phyloP scores from a whole-genome alignment of 495 filamentous ascomycete species.

The Podospora didyma region DNA sequence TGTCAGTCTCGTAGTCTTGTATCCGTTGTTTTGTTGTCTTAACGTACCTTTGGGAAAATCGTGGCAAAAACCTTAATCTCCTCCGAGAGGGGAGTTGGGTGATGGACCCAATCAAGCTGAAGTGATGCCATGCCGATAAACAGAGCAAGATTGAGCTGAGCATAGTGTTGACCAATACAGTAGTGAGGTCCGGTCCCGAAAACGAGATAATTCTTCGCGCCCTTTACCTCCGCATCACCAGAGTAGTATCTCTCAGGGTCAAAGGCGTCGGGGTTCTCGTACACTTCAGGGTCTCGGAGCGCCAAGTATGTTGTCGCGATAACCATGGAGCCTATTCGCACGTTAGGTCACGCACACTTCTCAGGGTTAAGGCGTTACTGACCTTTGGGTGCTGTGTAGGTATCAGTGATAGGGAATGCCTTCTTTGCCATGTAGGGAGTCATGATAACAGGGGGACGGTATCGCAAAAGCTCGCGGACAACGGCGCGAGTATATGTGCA shows the following conservation, averaged over 20 bases:
- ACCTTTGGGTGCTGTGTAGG: conserved; percentile 85
- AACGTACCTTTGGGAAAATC: conserved; percentile 88
- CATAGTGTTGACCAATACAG: conserved; percentile 92
- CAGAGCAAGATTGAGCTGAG: conserved; percentile 80
- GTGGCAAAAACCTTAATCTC: conserved; percentile 98
- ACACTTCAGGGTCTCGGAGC: conserved; percentile 89
- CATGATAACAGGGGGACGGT: conserved; percentile 97
- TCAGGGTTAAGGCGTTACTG: conserved; percentile 25
- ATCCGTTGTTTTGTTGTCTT: background rate
- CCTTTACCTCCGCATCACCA: conserved; percentile 80
- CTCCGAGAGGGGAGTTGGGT: conserved; percentile 74
- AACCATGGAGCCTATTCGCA: conserved; percentile 68
- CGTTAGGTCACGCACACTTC: background rate
- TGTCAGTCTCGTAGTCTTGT: conserved; percentile 3
- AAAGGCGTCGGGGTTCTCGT: conserved; percentile 82
- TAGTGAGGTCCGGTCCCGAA: conserved; percentile 97
- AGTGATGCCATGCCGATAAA: conserved; percentile 95
- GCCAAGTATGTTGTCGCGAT: conserved; percentile 87
- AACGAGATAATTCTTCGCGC: conserved; percentile 94
- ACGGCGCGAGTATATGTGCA: conserved; percentile 90
- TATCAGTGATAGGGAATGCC: conserved; percentile 84
- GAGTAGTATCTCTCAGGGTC: conserved; percentile 91
- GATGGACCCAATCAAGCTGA: conserved; percentile 86
- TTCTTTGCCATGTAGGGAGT: conserved; percentile 95
- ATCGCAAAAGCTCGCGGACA: conserved; percentile 89